phyloP scores from a whole-genome alignment of 805 yeast species.

The Suhomyces pyralidae region DNA sequence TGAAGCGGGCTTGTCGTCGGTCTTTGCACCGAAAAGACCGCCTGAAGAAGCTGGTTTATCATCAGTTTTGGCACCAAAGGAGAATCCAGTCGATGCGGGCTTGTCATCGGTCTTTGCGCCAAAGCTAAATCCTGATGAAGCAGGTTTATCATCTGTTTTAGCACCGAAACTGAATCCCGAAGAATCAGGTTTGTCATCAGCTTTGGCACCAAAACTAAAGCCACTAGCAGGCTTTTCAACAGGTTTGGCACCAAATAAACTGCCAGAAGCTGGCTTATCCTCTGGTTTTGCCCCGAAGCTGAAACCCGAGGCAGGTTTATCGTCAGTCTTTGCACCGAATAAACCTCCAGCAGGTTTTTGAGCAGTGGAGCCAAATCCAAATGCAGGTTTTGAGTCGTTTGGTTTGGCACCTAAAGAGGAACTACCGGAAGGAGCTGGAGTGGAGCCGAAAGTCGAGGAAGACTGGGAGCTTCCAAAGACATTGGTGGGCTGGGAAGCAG shows the following conservation, averaged over 20 bases:
- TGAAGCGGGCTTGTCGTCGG: conserved; percentile 17
- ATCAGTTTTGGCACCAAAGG: conserved; percentile 13
- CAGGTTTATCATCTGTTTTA: conserved; percentile 1
- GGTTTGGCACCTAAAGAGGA: conserved; percentile 6
- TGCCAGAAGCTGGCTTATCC: conserved; percentile 6
- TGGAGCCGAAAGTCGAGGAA: conserved; percentile 6
- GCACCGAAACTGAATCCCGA: neutral
- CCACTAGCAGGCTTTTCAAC: conserved; percentile 3
- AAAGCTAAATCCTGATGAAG: conserved; percentile 7
- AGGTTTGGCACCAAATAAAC: conserved; percentile 4
- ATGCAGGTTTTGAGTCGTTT: neutral
- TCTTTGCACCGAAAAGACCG: conserved; percentile 21
- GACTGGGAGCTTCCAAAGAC: conserved; percentile 2
- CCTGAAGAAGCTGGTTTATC: conserved; percentile 14
- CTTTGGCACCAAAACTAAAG: conserved; percentile 3
- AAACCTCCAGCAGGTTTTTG: conserved; percentile 6
- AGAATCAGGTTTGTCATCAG: conserved; percentile 5
- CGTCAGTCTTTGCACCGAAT: conserved; percentile 3
- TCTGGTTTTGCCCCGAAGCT: neutral
- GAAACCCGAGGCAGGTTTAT: conserved; percentile 1
- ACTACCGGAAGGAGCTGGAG: conserved; percentile 5
- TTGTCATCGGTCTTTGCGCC: conserved; percentile 8
- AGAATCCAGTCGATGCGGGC: neutral
- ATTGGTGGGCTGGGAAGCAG: conserved; percentile 10
- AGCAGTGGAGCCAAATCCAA: neutral